A percentile compares a stretch with the other conserved stretches of the same genome.
Evolutionary conservation across 495 filamentous ascomycete genomes (phyloP).

Genomic region (Melanomma pulvis-pyrius): DNA sequence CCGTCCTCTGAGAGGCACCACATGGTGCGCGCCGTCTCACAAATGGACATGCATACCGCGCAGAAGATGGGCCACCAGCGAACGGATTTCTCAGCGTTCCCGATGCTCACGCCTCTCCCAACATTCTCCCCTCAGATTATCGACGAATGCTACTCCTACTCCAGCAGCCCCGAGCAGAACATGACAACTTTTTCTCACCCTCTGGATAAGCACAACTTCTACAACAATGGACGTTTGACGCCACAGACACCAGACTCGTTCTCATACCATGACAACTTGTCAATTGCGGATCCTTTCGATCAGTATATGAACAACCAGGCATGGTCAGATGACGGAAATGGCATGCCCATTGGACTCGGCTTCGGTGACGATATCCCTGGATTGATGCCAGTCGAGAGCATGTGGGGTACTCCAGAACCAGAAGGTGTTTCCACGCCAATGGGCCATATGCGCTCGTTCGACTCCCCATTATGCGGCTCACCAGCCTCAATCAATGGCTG

Average conservation of each 20-base stretch:
- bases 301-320: slow-evolving; percentile 24
- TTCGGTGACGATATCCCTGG: slow-evolving; percentile 29
- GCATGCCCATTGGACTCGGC: slow-evolving; percentile 31
- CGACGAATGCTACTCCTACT: slow-evolving; percentile 30
- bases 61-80: slow-evolving; percentile 28
- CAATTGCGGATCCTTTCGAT: slow-evolving; percentile 27
- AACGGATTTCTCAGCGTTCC: slow-evolving; percentile 12
- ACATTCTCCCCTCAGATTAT: slow-evolving; percentile 31
- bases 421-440: slow-evolving; percentile 15
- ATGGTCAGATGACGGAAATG: slow-evolving; percentile 28
- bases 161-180: slow-evolving; percentile 28
- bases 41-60: slow-evolving; percentile 26
- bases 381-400: slow-evolving; percentile 15
- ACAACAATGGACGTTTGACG: slow-evolving; percentile 22
- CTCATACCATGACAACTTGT: slow-evolving; percentile 17
- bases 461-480: slow-evolving; percentile 28
- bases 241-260: slow-evolving; percentile 37
- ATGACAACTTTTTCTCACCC: slow-evolving; percentile 21
- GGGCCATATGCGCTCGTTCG: slow-evolving; percentile 11
- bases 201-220: slow-evolving; percentile 20
- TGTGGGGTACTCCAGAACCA: slow-evolving; percentile 24
- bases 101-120: slow-evolving; percentile 25
- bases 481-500: slow-evolving; percentile 28
- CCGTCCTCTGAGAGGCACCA: slow-evolving; percentile 17
- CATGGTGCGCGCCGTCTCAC: slow-evolving; percentile 21